Conservation (phyloP, 169 alveolate genomes). For the Amoebophrya sp. region DNA sequence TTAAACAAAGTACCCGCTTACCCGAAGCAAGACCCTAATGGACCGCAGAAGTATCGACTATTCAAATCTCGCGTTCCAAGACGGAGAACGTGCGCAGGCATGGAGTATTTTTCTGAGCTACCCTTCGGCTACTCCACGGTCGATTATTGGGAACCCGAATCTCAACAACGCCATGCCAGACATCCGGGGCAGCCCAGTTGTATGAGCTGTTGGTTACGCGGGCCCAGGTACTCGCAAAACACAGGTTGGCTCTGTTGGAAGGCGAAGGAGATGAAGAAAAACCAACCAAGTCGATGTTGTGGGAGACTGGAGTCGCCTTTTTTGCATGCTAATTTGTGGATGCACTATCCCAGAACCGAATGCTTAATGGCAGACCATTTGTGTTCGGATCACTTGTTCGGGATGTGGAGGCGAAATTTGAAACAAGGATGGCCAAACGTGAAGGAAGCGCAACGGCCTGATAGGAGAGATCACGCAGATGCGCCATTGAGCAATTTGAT, state of each 20-base stretch:
- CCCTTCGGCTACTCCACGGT: slow-evolving; percentile 4
- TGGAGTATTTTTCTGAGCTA: background rate
- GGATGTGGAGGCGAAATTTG: background rate
- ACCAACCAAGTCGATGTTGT: background rate
- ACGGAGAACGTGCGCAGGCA: background rate
- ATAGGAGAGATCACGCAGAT: background rate
- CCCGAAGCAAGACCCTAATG: background rate
- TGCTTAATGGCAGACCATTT: background rate
- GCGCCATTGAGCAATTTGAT: background rate
- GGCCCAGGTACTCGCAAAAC: slow-evolving; percentile 19
- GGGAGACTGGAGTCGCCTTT: background rate
- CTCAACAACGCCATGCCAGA: background rate
- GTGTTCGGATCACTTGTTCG: background rate
- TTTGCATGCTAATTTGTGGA: background rate
- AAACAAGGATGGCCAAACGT: background rate
- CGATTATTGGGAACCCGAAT: slow-evolving; percentile 5
- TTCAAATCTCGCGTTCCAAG: background rate
- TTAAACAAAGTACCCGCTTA: background rate
- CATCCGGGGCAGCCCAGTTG: background rate
- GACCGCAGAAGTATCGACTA: background rate
- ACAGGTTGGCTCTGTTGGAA: slow-evolving; percentile 2
- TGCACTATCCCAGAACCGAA: background rate
- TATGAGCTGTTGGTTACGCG: background rate
- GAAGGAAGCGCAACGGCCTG: slow-evolving; percentile 5
- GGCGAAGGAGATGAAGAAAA: background rate